These are phyloP conservation scores for Bromus sterilis DNA, from an alignment of 176 grass and related monocot genomes.

Conservation along the genomic window DNA sequence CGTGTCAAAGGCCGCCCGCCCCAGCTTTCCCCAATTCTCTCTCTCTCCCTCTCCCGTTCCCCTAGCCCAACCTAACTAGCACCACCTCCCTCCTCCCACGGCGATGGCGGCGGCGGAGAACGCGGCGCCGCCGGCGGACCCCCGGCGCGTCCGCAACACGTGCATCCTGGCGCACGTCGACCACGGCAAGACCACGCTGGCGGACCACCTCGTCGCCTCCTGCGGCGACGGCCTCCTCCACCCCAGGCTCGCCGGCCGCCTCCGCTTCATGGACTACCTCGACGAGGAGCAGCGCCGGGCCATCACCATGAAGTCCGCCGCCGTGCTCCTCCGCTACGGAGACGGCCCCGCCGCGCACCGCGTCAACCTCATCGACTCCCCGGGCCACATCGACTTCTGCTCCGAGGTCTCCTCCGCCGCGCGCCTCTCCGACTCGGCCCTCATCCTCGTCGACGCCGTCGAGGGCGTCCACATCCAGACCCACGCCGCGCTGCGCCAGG, in stretches of 20 bases:
- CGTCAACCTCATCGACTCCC: conserved; percentile 85
- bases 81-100: background rate
- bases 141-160: conserved; percentile 58
- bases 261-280: conserved; percentile 89
- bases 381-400: conserved; percentile 97
- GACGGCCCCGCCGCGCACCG: conserved; percentile 31
- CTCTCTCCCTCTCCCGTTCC: background rate
- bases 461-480: conserved; percentile 96
- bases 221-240: conserved; percentile 77
- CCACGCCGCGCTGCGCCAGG: conserved; percentile 82
- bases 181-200: conserved; percentile 90
- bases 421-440: conserved; percentile 67
- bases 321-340: conserved; percentile 39
- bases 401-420: conserved; percentile 88
- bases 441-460: conserved; percentile 84
- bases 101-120: conserved; percentile 24
- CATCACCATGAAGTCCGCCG: conserved; percentile 95
- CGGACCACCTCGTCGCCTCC: conserved; percentile 87
- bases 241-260: conserved; percentile 66
- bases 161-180: conserved; percentile 96
- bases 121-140: conserved; percentile 9
- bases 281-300: conserved; percentile 90
- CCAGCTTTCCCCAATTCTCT: too few species aligned
- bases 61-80: background rate
- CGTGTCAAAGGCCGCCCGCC: too few species aligned